A percentile compares a stretch with the other conserved stretches of the same genome.
phyloP scores from a whole-genome alignment of 371 early-diverging fungal species.

The Lichtheimia ornata region DNA sequence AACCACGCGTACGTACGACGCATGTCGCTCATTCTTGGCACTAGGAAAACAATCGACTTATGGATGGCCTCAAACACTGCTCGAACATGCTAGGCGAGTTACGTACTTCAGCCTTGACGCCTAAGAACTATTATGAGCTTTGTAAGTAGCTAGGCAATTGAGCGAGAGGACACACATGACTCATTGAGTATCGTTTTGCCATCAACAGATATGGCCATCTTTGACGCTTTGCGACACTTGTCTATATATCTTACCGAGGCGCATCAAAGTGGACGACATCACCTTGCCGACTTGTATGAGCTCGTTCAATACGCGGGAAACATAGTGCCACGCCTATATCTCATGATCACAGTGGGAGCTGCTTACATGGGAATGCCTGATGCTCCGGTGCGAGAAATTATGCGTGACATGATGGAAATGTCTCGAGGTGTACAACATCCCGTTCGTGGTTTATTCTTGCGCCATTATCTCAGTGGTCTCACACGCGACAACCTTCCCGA shows the following conservation, averaged over 20 bases:
- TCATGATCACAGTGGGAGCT: constrained; percentile 96
- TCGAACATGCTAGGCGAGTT: constrained; percentile 95
- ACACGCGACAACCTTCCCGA: constrained; percentile 86
- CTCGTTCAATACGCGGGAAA: constrained; percentile 96
- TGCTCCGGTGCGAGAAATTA: constrained; percentile 90
- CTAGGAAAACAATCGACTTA: constrained; percentile 84
- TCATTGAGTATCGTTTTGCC: no score
- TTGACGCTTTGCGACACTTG: constrained; percentile 91
- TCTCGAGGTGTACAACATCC: constrained; percentile 96
- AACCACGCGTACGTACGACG: no score
- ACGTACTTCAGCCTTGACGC: constrained; percentile 89
- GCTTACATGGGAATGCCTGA: constrained; percentile 88
- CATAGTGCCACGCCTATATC: constrained; percentile 95
- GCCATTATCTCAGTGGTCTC: constrained; percentile 91
- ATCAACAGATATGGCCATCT: constrained; percentile 87
- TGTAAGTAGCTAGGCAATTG: constrained; percentile 53
- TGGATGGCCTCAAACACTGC: constrained; percentile 96
- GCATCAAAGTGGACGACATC: constrained; percentile 81
- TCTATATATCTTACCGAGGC: constrained; percentile 84
- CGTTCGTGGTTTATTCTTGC: constrained; percentile 90
- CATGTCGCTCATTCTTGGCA: no score
- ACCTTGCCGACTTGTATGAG: constrained; percentile 94
- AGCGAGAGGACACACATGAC: not conserved
- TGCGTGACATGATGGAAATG: constrained; percentile 99
- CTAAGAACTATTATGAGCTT: constrained; percentile 97